Percentiles rank a stretch among this genome's conserved stretches.
phyloP scores from a whole-genome alignment of 2,329 filamentous ascomycete genomes.

The Fusarium hainanense region DNA sequence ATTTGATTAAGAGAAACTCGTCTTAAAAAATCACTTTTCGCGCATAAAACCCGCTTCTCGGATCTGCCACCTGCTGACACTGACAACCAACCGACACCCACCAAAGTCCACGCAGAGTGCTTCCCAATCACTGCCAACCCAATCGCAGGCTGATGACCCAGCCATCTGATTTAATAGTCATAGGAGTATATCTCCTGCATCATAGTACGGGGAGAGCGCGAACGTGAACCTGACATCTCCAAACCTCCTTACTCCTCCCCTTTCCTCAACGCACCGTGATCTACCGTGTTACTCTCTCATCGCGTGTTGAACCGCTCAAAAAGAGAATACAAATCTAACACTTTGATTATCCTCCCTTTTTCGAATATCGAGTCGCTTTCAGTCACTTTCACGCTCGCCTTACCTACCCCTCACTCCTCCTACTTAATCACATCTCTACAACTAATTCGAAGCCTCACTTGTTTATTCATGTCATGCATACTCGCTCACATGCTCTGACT shows the following conservation, averaged over 20 bases:
- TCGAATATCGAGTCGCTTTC: background rate
- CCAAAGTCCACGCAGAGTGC: background rate
- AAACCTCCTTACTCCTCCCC: background rate
- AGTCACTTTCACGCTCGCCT: background rate
- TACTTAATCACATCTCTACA: background rate
- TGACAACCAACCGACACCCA: slow-evolving; percentile 9
- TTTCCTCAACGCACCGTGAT: slow-evolving; percentile 7
- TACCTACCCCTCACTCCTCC: background rate
- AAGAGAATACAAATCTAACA: background rate
- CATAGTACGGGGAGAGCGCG: background rate
- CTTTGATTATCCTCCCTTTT: background rate
- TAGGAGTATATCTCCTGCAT: background rate
- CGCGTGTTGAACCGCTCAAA: slow-evolving; percentile 5
- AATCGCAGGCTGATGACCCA: slow-evolving; percentile 6
- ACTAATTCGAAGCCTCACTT: background rate
- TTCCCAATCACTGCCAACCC: background rate
- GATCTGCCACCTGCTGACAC: slow-evolving; percentile 17
- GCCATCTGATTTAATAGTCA: background rate
- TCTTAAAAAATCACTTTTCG: background rate
- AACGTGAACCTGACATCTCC: background rate
- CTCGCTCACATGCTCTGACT: background rate
- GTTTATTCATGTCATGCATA: background rate
- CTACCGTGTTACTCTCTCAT: slow-evolving; percentile 11
- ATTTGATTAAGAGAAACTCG: background rate
- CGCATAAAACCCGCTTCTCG: background rate